Base-by-base conservation (phyloP, 2,329 filamentous ascomycete species). In the Ascochyta rabiei region DNA sequence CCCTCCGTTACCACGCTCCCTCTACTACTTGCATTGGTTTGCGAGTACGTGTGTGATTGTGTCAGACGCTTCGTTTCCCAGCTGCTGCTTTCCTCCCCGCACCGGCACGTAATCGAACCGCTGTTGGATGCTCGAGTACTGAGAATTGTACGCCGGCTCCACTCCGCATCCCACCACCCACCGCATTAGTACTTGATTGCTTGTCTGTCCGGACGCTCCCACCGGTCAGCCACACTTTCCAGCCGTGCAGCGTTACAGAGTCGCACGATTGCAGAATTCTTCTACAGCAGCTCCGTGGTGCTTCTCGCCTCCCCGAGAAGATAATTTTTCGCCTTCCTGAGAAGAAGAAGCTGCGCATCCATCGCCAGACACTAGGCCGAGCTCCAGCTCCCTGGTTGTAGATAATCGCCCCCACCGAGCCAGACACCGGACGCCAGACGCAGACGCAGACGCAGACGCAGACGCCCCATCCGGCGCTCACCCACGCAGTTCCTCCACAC, bases 391-490 rank as follows among this genome's bases (percentile, higher is more conserved):
- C 60, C 54, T 64, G 12, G 54, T 34, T 26, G 35, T 38, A 41
- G 51, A 69, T 69, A 64, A 57, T 63, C 66, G 57, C 56, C 23
- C 49, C 26, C 26, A 40, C 61, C 58, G 53, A 55, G 49, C 55
- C 48, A 30, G n/a, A 26, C 21, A 15, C 6, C 23, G 6, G 23
- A 24, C 23, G 23, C 6, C 23, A 28, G 26, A 28, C 26, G 26
- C 8, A 28, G 26, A 28, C 26, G 7, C 26, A 24, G 23, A 24
- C 23, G 23, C 6, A 24, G 23, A 24, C 23, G 23, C n/a, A n/a
- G n/a, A n/a, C n/a, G n/a, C 21, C 21, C 21, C 21, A 4, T 6
- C 21, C 21, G 26, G 26, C 26, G 26, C 26, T 28, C 26, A 28
- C 10, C 26, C 10, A 28, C 51, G 35, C 46, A 43, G 15, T 47